Evolutionary conservation across 2,329 filamentous ascomycete genomes (phyloP), one percentile per base, ranked within the genome.

Genomic region (Trichophyton verrucosum): DNA sequence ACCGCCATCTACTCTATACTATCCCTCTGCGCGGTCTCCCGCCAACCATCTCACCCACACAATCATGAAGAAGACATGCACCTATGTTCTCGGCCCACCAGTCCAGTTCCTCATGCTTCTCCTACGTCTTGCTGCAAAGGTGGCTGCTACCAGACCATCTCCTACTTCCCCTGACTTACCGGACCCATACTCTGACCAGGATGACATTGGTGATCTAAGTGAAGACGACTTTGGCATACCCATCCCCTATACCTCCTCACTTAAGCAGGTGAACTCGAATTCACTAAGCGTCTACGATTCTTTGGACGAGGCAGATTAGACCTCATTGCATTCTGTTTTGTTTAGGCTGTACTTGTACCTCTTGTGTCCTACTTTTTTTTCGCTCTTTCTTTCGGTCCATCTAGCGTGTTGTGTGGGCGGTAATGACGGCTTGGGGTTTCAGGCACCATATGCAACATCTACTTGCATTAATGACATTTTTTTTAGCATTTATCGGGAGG

Each of bases 51-150:
- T 87, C 33, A 82, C 84, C 0, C 76, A 82, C 58, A 81, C 84
- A 2, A 81, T 95, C 33, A 81, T 95, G 27, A 82, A 86, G 61
- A 91, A 89, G 73, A 91, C 90, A 0, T 85, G 83, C 64, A 85
- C 88, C 58, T 80, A 94, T 33, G 80, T 95, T 3, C 76, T 96
- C 13, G 85, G 88, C 0, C 90, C 90, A n/a, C 90, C 91, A 0
- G 82, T 86, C 38, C 84, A 91, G 67, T 80, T 95, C 1, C 82
- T 95, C 40, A 80, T 83, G 27, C 77, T 95, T 46, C 91, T 96
- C 80, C 80, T 96, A 3, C 84, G 85, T 61, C 89, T 96, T 61
- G 89, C 91, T 0, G 86, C 88, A 0, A 85, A 83, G 64, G 89
- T 96, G 64, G 81, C 85, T 1, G 74, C 74, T 53, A 78, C 33